phyloP scores from a whole-genome alignment of 2,329 filamentous ascomycete species.

The Fusarium newnesense region DNA sequence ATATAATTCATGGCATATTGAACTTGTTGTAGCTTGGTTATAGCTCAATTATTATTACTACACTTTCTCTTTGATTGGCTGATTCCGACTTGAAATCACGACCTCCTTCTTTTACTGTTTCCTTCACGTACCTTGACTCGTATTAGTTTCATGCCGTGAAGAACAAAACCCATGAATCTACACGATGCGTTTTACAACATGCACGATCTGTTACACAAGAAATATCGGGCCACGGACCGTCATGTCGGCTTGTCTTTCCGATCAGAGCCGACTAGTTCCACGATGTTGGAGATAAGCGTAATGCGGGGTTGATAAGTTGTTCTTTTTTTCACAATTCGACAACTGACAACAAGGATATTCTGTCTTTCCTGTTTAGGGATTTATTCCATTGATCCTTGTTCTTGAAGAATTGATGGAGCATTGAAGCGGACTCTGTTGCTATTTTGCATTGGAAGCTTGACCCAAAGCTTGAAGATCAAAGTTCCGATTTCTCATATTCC shows the following conservation, averaged over 20 bases:
- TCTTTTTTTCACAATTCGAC: neutral
- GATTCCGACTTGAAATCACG: neutral
- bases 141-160: no score
- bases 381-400: neutral
- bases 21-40: accelerated
- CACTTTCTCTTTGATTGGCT: accelerated
- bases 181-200: neutral
- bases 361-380: neutral
- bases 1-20: neutral
- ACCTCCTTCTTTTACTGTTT: accelerated
- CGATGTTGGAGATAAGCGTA: conserved; percentile 48
- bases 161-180: accelerated
- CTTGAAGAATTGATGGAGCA: neutral
- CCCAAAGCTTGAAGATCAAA: neutral
- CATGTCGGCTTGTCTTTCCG: conserved; percentile 8
- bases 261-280: conserved; percentile 14
- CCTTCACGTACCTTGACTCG: neutral
- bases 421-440: no score
- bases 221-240: conserved; percentile 51
- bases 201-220: neutral
- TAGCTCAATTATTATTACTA: accelerated
- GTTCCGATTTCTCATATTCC: neutral
- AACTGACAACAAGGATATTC: conserved; percentile 2
- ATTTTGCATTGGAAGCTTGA: no score
- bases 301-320: conserved; percentile 34